Percentiles rank a stretch among this genome's conserved stretches.
phyloP scores from a whole-genome alignment of 2,329 filamentous ascomycete genomes.

The Helicocarpus griseus region DNA sequence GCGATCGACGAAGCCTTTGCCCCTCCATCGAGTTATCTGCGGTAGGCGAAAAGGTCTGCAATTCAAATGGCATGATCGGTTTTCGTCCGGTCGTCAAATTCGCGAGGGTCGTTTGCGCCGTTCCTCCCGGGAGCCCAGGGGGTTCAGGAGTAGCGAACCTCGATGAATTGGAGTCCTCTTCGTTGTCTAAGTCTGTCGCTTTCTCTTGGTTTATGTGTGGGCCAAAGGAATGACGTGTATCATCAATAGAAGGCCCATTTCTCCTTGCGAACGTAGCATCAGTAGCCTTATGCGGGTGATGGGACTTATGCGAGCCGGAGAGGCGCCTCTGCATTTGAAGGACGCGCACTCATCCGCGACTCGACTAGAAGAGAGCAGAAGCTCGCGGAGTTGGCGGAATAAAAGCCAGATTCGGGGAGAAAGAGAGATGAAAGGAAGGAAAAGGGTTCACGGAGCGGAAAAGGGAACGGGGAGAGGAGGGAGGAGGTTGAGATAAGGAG shows the following conservation, averaged over 20 bases:
- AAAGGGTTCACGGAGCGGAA: background rate
- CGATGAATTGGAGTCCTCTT: background rate
- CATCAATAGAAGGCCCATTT: slow-evolving; percentile 24
- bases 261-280: slow-evolving; percentile 23
- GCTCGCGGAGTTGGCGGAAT: background rate
- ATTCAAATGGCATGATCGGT: background rate
- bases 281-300: slow-evolving; percentile 23
- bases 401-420: background rate
- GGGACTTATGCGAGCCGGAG: slow-evolving; percentile 33
- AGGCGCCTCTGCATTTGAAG: slow-evolving; percentile 37
- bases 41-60: slow-evolving; percentile 14
- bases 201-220: slow-evolving; percentile 23
- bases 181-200: background rate
- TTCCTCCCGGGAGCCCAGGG: background rate
- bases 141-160: slow-evolving; percentile 15
- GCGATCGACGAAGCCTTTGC: slow-evolving; percentile 31
- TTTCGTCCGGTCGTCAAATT: slow-evolving; percentile 12
- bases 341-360: slow-evolving; percentile 29
- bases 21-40: slow-evolving; percentile 29
- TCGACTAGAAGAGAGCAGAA: slow-evolving; percentile 4
- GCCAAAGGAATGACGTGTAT: slow-evolving; percentile 22
- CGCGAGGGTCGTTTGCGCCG: slow-evolving; percentile 18
- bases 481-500: slow-evolving; percentile 1
- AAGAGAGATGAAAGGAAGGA: background rate
- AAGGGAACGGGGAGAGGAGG: background rate